Percentiles rank a stretch among this genome's conserved stretches.
Evolutionary conservation across 805 yeast genomes (phyloP).

Genomic region (Sungouiella blattae): DNA sequence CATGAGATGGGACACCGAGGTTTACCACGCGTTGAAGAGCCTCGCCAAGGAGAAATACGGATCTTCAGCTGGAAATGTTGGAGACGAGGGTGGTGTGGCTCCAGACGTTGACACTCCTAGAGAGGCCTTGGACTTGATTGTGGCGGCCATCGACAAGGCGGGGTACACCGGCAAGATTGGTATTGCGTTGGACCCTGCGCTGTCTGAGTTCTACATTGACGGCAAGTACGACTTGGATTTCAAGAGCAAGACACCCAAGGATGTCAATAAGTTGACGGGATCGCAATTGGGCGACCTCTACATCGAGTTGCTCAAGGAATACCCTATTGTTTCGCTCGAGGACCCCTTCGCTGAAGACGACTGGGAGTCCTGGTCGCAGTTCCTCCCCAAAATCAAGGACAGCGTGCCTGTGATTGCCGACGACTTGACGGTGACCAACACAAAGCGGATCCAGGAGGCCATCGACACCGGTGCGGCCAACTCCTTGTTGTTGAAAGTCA

Average conservation of each 20-base stretch:
- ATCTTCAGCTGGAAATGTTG: conserved; percentile 21
- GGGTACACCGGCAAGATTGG: conserved; percentile 17
- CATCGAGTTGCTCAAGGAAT: conserved; percentile 14
- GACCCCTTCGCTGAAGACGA: conserved; percentile 24
- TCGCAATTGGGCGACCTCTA: conserved; percentile 17
- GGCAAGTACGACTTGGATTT: conserved; percentile 20
- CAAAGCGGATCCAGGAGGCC: conserved; percentile 17
- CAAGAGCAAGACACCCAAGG: conserved; percentile 18
- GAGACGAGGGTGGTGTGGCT: conserved; percentile 23
- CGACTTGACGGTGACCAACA: conserved; percentile 23
- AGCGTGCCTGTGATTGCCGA: conserved; percentile 19
- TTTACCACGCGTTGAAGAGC: conserved; percentile 18
- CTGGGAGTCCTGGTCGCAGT: conserved; percentile 21
- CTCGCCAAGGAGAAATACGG: conserved; percentile 19
- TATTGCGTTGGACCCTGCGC: conserved; percentile 22
- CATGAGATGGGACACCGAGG: conserved; percentile 18
- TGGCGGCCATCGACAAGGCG: conserved; percentile 15
- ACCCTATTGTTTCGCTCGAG: conserved; percentile 21
- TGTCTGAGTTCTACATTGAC: conserved; percentile 20
- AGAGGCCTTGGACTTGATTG: conserved; percentile 12
- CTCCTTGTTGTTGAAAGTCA: conserved; percentile 20
- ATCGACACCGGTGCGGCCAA: conserved; percentile 19
- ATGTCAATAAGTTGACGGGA: conserved; percentile 16
- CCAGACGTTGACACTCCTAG: neutral
- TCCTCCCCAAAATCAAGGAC: conserved; percentile 11